Percentiles rank a stretch among this genome's conserved stretches.
These are phyloP conservation scores for Hypoxylon perforatum DNA, from an alignment of 495 filamentous ascomycete genomes.

Conservation along the genomic window DNA sequence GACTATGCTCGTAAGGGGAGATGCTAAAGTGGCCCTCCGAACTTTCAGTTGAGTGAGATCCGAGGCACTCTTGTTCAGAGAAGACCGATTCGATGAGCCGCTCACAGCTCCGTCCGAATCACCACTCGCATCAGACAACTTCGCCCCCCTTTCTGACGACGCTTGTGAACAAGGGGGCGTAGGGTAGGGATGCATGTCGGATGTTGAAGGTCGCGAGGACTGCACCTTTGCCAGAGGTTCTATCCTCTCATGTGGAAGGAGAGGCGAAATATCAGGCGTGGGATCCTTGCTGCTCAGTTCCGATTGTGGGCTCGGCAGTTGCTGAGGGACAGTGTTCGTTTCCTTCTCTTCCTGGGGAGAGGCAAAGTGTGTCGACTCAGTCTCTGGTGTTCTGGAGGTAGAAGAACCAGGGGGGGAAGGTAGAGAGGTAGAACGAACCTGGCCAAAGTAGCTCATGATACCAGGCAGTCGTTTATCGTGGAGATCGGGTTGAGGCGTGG, in stretches of 20 bases:
- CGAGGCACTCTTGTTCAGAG: constrained; percentile 55
- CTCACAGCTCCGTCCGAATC: constrained; percentile 50
- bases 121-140: constrained; percentile 55
- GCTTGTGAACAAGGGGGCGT: constrained; percentile 68
- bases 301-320: constrained; percentile 35
- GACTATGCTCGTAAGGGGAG: constrained; percentile 74
- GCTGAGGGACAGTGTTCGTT: constrained; percentile 42
- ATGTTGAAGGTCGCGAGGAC: constrained; percentile 47
- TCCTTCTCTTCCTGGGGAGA: constrained; percentile 50
- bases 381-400: constrained; percentile 52
- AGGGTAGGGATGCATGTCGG: constrained; percentile 60
- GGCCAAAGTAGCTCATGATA: constrained; percentile 93
- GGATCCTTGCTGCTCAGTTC: constrained; percentile 42
- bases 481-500: constrained; percentile 88
- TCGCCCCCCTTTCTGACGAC: constrained; percentile 63
- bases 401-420: constrained; percentile 51
- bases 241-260: constrained; percentile 61
- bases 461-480: constrained; percentile 90
- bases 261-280: constrained; percentile 60
- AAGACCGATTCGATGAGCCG: constrained; percentile 43
- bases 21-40: constrained; percentile 62
- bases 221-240: constrained; percentile 49
- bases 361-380: constrained; percentile 48
- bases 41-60: constrained; percentile 53
- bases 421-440: constrained; percentile 84